These are phyloP conservation scores for Blepharisma undulans DNA, from an alignment of 169 alveolate genomes.

Conservation along the genomic window DNA sequence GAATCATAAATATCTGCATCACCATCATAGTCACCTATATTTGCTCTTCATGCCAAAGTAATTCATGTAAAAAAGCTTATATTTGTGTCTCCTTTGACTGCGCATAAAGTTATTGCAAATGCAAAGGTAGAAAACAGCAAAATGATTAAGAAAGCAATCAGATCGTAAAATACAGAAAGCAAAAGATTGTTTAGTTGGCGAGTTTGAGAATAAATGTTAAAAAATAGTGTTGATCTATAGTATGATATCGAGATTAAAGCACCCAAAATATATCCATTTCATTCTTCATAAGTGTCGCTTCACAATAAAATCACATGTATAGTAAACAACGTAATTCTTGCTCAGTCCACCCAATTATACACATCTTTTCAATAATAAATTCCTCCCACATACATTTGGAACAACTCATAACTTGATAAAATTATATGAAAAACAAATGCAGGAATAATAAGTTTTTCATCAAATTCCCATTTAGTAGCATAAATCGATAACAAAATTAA, in stretches of 20 bases:
- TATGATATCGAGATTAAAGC: not conserved
- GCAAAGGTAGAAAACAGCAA: not conserved
- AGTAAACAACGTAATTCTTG: not conserved
- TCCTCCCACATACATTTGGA: not conserved
- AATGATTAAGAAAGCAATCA: not conserved
- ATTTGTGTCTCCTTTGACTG: not conserved
- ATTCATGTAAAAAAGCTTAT: not conserved
- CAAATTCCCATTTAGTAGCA: not conserved
- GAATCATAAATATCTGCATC: not conserved
- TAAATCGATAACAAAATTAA: not conserved
- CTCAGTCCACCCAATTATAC: conserved; percentile 2
- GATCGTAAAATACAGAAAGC: not conserved
- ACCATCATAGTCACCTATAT: not conserved
- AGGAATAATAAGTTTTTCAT: not conserved
- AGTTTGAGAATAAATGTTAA: not conserved
- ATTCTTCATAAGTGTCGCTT: not conserved
- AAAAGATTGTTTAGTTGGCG: not conserved
- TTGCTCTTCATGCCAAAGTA: not conserved
- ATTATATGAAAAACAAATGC: not conserved
- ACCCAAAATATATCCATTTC: not conserved
- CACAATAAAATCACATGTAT: not conserved
- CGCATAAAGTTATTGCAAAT: not conserved
- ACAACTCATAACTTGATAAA: not conserved
- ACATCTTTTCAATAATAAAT: not conserved
- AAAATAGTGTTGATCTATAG: not conserved